Evolutionary conservation across 345 rosid genomes (phyloP).

Genomic region (Rubroshorea leprosula): DNA sequence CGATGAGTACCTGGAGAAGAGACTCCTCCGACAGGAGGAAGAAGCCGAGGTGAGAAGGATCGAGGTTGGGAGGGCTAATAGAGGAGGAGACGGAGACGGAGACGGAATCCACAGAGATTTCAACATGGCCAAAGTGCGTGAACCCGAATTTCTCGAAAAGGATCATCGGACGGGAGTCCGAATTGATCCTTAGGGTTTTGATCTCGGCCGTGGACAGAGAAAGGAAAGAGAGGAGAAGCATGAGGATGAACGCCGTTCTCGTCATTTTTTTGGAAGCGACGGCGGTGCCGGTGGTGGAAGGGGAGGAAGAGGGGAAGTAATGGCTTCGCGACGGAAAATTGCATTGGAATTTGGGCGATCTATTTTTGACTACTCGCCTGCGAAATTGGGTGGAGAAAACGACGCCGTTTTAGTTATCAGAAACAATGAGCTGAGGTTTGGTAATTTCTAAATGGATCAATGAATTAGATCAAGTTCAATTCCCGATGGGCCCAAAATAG

Average conservation of each 20-base stretch:
- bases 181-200: conserved; percentile 50
- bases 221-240: conserved; percentile 26
- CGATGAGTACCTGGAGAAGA: conserved; percentile 70
- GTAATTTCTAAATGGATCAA: neutral
- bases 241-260: conserved; percentile 30
- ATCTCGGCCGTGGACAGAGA: conserved; percentile 52
- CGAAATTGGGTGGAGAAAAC: neutral
- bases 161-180: conserved; percentile 86
- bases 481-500: no score
- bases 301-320: neutral
- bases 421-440: neutral
- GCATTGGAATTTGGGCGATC: neutral
- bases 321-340: no score
- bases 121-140: conserved; percentile 74
- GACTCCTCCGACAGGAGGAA: conserved; percentile 92
- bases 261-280: conserved; percentile 32
- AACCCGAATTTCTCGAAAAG: conserved; percentile 95
- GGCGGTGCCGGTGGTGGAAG: neutral
- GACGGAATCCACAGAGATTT: conserved; percentile 59
- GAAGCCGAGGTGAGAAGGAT: conserved; percentile 75
- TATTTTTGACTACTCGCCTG: no score
- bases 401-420: neutral
- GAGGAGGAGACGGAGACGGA: conserved; percentile 44
- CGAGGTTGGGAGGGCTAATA: conserved; percentile 43
- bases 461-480: no score